Percentiles rank a stretch among this genome's conserved stretches.
These are phyloP conservation scores for Tilletia setariae DNA, from an alignment of 1,284 basidiomycete genomes.

Conservation along the genomic window DNA sequence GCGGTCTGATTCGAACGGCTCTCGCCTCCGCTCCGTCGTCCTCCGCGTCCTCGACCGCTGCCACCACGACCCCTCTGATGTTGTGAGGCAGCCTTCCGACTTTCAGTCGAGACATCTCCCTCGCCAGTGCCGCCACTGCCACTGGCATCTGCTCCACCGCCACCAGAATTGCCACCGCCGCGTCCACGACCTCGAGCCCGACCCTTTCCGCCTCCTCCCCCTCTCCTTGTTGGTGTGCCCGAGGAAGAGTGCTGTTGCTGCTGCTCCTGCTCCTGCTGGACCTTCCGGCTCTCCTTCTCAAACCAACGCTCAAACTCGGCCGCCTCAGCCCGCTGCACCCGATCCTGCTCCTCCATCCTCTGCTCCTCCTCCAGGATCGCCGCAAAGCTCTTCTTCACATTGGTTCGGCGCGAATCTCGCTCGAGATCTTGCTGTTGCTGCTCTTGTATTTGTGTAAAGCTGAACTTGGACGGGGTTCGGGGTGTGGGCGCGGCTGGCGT, in stretches of 20 bases:
- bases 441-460: conserved; percentile 27
- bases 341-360: conserved; percentile 31
- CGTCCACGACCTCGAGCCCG: too few relatives aligned
- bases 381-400: conserved; percentile 38
- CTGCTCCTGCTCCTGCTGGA: conserved; percentile 21
- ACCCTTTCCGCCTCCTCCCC: neutral
- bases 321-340: conserved; percentile 38
- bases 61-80: too few relatives aligned
- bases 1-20: too few relatives aligned
- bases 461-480: conserved; percentile 12
- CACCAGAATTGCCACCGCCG: too few relatives aligned
- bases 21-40: too few relatives aligned
- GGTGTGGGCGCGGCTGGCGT: neutral
- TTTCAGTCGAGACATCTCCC: too few relatives aligned
- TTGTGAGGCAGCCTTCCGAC: too few relatives aligned
- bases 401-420: conserved; percentile 27
- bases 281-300: conserved; percentile 45
- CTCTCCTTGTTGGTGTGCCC: neutral
- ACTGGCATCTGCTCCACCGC: too few relatives aligned
- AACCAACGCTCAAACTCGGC: conserved; percentile 52
- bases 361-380: conserved; percentile 47
- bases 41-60: too few relatives aligned
- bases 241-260: neutral
- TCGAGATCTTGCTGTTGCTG: conserved; percentile 37
- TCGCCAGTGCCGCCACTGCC: too few relatives aligned